Base-by-base conservation (phyloP, 192 early-diverging fungal species). In the Blastocladiella britannica region DNA sequence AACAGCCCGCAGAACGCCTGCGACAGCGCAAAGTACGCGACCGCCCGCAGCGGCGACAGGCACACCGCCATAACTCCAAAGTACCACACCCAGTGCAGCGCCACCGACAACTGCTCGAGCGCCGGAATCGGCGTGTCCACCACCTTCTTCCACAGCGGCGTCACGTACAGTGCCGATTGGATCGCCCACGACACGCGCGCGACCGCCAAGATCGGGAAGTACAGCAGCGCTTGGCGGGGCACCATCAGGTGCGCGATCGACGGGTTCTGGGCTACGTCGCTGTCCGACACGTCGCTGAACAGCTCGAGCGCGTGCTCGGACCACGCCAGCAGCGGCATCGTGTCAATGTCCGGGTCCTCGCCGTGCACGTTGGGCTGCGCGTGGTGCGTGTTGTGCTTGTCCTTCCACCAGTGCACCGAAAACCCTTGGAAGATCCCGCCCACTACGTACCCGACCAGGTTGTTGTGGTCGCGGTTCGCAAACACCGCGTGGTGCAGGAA, bases 361-460 rank as follows among this genome's bases (percentile, higher is more conserved):
- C 68, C 68, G 62, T 84, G 82, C 52, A 89, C 75, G 62, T 89
- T 89, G 60, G 87, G 82, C 7, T 75, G 72, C 5, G 75, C 78
- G 66, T 89, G 87, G 63, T 89, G 87, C 22, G 85, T 86, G 72
- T 81, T 83, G 72, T 89, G 87, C 71, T 89, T 89, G 66, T 87
- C 72, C 65, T 89, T 89, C 86, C 86, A 89, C 79, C 87, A 87
- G 15, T 72, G 63, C 8, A 86, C 78, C 57, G 82, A 85, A 62
- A 81, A 84, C 4, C 86, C 86, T 59, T 85, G 83, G 66, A 71
- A 79, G 53, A 87, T 63, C 57, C 81, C 78, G 52, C 87, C 87
- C 27, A 85, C 59, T 59, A 87, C 72, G 65, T 78, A 78, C 12
- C 79, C 79, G 28, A 81, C 31, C n/a, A 68, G 55, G 61, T 82